A percentile compares a stretch with the other conserved stretches of the same genome.
These are phyloP conservation scores for Sphaerulina musiva DNA, from an alignment of 2,329 filamentous ascomycete genomes.

Conservation along the genomic window DNA sequence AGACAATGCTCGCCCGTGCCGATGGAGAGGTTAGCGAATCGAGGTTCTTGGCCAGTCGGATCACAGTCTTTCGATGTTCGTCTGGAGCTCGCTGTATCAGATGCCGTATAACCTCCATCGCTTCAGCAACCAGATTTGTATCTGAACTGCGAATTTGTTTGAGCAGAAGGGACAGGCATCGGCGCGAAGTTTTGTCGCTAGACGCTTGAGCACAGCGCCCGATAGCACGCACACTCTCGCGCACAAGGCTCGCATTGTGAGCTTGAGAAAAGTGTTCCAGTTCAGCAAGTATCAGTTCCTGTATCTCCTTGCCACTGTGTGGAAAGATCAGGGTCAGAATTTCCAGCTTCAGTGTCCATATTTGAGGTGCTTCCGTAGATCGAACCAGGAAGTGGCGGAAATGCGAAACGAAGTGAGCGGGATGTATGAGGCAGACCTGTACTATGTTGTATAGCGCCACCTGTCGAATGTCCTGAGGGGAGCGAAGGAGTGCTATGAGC, in stretches of 20 bases:
- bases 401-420: conserved; percentile 78
- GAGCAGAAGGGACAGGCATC: conserved; percentile 76
- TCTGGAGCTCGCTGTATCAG: conserved; percentile 85
- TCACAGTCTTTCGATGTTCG: conserved; percentile 75
- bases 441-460: conserved; percentile 92
- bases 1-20: conserved; percentile 89
- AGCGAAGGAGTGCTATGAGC: conserved; percentile 75
- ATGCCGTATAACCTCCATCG: conserved; percentile 88
- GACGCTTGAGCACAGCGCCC: conserved; percentile 78
- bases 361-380: conserved; percentile 67
- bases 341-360: conserved; percentile 90
- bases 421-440: conserved; percentile 72
- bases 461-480: conserved; percentile 79
- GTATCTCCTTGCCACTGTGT: conserved; percentile 64
- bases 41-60: conserved; percentile 82
- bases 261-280: conserved; percentile 84
- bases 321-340: conserved; percentile 86
- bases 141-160: conserved; percentile 84
- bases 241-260: conserved; percentile 68
- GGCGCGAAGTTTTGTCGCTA: conserved; percentile 60
- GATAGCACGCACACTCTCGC: conserved; percentile 86
- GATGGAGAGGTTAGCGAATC: conserved; percentile 82
- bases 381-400: conserved; percentile 83
- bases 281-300: conserved; percentile 83
- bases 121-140: conserved; percentile 81